Base-by-base conservation (phyloP, 345 rosid genomes). In the Noccaea caerulescens region DNA sequence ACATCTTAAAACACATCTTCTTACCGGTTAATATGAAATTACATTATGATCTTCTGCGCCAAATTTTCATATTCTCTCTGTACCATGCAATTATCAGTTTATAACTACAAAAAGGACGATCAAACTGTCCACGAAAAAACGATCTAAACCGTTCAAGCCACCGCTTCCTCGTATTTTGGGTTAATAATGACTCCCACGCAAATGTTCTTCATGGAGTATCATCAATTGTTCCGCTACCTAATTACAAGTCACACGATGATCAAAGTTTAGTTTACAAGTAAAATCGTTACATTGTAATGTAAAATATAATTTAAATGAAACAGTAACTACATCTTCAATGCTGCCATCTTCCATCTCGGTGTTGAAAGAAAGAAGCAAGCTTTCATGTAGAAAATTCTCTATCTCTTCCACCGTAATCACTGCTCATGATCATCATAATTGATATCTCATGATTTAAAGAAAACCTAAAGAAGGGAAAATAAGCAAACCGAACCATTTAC, bases 311-410 rank as follows among this genome's bases (percentile, higher is more conserved):
- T 3, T 8, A 54, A 67, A 5, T 9, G 49, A 37, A 56, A 36
- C 8, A 37, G 18, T 7, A 43, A 11, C 37, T 60, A 84, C 96
- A 84, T 89, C 85, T 63, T 89, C 94, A 68, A 89, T 87, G 88
- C 94, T 92, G 57, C 94, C 98, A 75, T 92, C 94, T 72, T 92
- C 98, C 5, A 92, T 80, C 73, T 92, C 92, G 44, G 98, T 86
- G 69, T 88, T 89, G 80, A 92, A 88, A 61, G 85, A 79, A 30
- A 92, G 84, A 43, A 92, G 77, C 87, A 89, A 69, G 68, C 77
- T 81, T 80, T 92, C 94, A 60, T 92, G 86, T 33, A 92, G 82
- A 62, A 89, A 76, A 63, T 70, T 84, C 84, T 92, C 96, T 20
- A 92, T 75, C 52, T 92, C 96, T 52, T 89, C 96, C 25, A 78